These are phyloP conservation scores for Nakazawaea sp. DNA, from an alignment of 805 yeast species.

Conservation along the genomic window DNA sequence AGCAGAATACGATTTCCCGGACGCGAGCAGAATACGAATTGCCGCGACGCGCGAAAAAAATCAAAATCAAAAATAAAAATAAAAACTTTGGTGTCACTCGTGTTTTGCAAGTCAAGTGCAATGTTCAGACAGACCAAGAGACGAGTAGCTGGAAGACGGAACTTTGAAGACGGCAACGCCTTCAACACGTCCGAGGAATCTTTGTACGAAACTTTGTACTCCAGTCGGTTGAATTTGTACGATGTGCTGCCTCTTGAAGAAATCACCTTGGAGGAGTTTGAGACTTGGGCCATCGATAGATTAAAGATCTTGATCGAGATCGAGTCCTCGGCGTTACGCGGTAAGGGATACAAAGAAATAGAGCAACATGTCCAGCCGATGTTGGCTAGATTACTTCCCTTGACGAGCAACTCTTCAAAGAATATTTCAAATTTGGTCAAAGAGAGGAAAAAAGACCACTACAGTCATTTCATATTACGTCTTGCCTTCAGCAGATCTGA, in stretches of 20 bases:
- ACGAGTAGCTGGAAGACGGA: conserved; percentile 66
- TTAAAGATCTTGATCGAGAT: conserved; percentile 77
- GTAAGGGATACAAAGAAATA: conserved; percentile 56
- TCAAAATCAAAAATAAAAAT: too few species aligned
- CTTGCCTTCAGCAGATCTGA: conserved; percentile 85
- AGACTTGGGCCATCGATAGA: conserved; percentile 92
- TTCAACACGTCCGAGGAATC: conserved; percentile 25
- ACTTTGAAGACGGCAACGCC: conserved; percentile 37
- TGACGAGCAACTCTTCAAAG: conserved; percentile 33
- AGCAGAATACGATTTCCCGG: too few species aligned
- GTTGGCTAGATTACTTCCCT: conserved; percentile 58
- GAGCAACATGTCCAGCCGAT: conserved; percentile 61
- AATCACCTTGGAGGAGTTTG: conserved; percentile 88
- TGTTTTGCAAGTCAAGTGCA: background rate
- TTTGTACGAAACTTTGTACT: conserved; percentile 35
- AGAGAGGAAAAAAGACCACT: conserved; percentile 84
- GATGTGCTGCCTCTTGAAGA: conserved; percentile 73
- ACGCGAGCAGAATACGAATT: too few species aligned
- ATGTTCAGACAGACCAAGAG: conserved; percentile 75
- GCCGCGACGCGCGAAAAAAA: background rate
- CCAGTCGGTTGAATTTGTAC: conserved; percentile 68
- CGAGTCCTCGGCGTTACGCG: conserved; percentile 65
- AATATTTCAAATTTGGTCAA: conserved; percentile 32
- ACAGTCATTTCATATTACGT: conserved; percentile 83
- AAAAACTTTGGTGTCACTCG: background rate